These are phyloP conservation scores for Amanita subjunquillea DNA, from an alignment of 768 basidiomycete genomes.

Conservation along the genomic window DNA sequence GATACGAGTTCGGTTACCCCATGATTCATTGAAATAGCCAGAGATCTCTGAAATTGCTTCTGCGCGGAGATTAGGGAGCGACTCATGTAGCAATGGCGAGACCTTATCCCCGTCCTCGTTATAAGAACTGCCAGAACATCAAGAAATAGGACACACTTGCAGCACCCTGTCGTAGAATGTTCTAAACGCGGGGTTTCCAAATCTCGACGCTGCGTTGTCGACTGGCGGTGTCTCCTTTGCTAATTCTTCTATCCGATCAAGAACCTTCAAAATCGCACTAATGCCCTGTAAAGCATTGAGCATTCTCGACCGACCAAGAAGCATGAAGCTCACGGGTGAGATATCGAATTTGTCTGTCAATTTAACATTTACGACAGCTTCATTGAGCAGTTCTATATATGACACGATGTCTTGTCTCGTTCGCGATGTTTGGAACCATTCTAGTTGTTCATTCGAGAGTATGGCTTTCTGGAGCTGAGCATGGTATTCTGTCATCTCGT, in stretches of 20 bases:
- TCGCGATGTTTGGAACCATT: slow-evolving; percentile 67
- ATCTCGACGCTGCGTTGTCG: slow-evolving; percentile 83
- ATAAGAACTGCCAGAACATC: background rate
- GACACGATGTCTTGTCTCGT: slow-evolving; percentile 58
- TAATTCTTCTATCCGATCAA: slow-evolving; percentile 57
- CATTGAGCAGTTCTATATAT: slow-evolving; percentile 71
- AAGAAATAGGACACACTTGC: slow-evolving; percentile 32
- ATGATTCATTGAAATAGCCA: slow-evolving; percentile 74
- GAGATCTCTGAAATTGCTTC: slow-evolving; percentile 61
- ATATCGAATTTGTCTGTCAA: slow-evolving; percentile 51
- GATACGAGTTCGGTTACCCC: slow-evolving; percentile 87
- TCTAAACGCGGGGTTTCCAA: slow-evolving; percentile 95
- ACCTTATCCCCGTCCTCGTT: slow-evolving; percentile 22
- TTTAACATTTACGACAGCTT: slow-evolving; percentile 65
- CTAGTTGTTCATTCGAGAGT: slow-evolving; percentile 65
- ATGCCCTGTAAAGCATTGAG: slow-evolving; percentile 40
- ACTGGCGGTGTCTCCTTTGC: slow-evolving; percentile 73
- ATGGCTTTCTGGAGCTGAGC: slow-evolving; percentile 46
- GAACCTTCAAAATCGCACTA: slow-evolving; percentile 44
- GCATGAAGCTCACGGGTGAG: slow-evolving; percentile 41
- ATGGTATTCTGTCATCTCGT: background rate
- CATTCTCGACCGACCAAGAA: slow-evolving; percentile 1
- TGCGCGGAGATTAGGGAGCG: slow-evolving; percentile 44
- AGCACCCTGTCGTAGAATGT: slow-evolving; percentile 79
- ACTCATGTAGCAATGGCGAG: slow-evolving; percentile 46